Conservation (phyloP, 2,329 filamentous ascomycete species). For the Daldinia eschscholtzii region DNA sequence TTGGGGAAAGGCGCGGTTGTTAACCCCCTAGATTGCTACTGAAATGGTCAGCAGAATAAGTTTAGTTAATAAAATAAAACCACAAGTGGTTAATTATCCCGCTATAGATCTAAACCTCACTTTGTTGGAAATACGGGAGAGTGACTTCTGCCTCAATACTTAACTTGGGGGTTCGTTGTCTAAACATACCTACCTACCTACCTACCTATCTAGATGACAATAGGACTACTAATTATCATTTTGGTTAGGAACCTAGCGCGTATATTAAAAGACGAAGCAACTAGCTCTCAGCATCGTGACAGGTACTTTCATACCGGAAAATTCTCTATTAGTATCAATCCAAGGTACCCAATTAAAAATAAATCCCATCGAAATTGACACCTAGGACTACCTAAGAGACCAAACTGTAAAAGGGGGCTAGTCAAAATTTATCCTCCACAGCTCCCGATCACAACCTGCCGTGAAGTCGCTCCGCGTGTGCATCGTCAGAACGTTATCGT, state of each 20-base stretch:
- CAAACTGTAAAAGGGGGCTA: conserved; percentile 41
- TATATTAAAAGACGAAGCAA: background rate
- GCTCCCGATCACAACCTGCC: conserved; percentile 59
- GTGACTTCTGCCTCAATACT: background rate
- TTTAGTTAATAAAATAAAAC: background rate
- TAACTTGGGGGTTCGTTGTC: background rate
- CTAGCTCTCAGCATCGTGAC: background rate
- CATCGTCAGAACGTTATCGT: conserved; percentile 64
- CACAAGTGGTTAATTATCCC: background rate
- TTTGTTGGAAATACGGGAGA: background rate
- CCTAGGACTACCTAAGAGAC: background rate
- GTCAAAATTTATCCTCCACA: conserved; percentile 66
- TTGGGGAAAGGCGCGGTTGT: too few species aligned
- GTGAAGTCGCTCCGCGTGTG: conserved; percentile 63
- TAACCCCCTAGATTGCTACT: too few species aligned
- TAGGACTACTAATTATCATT: background rate
- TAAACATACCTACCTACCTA: background rate
- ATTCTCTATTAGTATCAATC: background rate
- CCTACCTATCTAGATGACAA: too few species aligned
- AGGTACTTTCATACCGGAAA: background rate
- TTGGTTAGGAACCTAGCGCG: too few species aligned
- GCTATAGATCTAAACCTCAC: background rate
- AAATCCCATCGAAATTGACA: background rate
- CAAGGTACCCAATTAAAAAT: too few species aligned
- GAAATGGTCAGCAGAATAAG: too few species aligned